Conservation (phyloP, 371 early-diverging fungal genomes). For the Mucor indicus region DNA sequence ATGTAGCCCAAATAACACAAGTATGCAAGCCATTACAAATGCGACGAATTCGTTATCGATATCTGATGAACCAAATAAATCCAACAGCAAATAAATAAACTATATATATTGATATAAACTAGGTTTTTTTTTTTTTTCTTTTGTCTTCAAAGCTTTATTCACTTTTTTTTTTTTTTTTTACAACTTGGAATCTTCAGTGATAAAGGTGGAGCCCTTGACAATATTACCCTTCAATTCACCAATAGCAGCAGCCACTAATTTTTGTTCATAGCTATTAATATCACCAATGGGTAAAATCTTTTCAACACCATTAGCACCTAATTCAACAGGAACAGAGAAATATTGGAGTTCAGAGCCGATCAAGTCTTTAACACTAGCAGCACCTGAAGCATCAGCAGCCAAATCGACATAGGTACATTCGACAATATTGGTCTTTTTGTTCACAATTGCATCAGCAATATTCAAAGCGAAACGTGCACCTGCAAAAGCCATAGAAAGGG, state of each 20-base stretch:
- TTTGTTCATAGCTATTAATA: constrained; percentile 68
- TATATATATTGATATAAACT: no score
- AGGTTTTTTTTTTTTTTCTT: neutral
- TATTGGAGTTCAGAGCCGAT: constrained; percentile 54
- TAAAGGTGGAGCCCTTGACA: constrained; percentile 58
- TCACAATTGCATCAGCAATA: constrained; percentile 67
- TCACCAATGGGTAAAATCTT: constrained; percentile 70
- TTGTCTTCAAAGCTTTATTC: no score
- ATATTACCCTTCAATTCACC: constrained; percentile 83
- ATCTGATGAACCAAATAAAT: constrained; percentile 12
- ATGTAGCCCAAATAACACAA: constrained; percentile 32
- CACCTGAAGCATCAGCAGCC: constrained; percentile 59
- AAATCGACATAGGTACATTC: constrained; percentile 85
- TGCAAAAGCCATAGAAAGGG: constrained; percentile 90
- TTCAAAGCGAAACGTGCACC: constrained; percentile 82
- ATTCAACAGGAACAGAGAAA: constrained; percentile 83
- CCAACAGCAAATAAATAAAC: constrained; percentile 19
- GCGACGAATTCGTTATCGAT: constrained; percentile 23
- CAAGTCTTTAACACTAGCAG: constrained; percentile 51
- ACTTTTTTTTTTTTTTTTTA: no score
- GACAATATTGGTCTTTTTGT: constrained; percentile 53
- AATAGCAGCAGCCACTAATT: constrained; percentile 65
- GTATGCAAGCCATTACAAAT: constrained; percentile 19
- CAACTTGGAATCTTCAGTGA: constrained; percentile 41
- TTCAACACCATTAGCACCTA: constrained; percentile 74